phyloP scores from a whole-genome alignment of 2,329 filamentous ascomycete species.

The Hirsutella rhossiliensis region DNA sequence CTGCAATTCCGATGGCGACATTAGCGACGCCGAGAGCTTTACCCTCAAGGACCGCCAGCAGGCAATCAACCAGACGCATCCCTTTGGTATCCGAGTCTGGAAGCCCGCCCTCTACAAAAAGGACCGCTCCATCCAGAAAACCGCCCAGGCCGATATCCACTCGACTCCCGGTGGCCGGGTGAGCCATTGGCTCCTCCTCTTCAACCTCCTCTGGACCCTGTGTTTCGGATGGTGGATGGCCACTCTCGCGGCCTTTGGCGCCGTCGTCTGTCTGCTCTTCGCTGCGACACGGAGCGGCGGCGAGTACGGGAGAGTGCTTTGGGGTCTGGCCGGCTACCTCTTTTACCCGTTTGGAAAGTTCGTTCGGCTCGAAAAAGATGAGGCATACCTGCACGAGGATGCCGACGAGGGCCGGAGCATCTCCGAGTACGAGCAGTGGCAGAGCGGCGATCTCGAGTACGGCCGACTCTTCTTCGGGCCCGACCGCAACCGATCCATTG shows the following conservation, averaged over 20 bases:
- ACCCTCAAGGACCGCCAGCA: conserved; percentile 94
- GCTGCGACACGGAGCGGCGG: conserved; percentile 67
- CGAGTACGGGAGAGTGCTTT: conserved; percentile 77
- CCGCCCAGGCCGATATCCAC: conserved; percentile 92
- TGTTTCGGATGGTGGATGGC: conserved; percentile 96
- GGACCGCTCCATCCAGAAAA: conserved; percentile 88
- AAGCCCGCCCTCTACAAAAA: conserved; percentile 99
- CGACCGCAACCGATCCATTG: conserved; percentile 60
- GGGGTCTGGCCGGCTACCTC: conserved; percentile 73
- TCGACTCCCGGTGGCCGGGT: conserved; percentile 83
- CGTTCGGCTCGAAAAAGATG: conserved; percentile 84
- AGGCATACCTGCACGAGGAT: conserved; percentile 88
- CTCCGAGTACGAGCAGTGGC: conserved; percentile 98
- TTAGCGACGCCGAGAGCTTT: conserved; percentile 94
- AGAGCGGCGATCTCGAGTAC: conserved; percentile 92
- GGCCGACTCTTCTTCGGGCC: conserved; percentile 94
- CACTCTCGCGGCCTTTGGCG: conserved; percentile 59
- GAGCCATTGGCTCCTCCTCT: conserved; percentile 70
- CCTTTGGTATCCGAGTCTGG: conserved; percentile 97
- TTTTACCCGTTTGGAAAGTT: conserved; percentile 97
- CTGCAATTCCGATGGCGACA: conserved; percentile 55
- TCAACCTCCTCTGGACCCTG: conserved; percentile 84
- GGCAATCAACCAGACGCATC: conserved; percentile 97
- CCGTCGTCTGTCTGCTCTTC: conserved; percentile 67
- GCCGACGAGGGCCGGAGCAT: conserved; percentile 93